Evolutionary conservation across 352 stramenopile species (phyloP).

Genomic region (Aphanomyces cochlioides): DNA sequence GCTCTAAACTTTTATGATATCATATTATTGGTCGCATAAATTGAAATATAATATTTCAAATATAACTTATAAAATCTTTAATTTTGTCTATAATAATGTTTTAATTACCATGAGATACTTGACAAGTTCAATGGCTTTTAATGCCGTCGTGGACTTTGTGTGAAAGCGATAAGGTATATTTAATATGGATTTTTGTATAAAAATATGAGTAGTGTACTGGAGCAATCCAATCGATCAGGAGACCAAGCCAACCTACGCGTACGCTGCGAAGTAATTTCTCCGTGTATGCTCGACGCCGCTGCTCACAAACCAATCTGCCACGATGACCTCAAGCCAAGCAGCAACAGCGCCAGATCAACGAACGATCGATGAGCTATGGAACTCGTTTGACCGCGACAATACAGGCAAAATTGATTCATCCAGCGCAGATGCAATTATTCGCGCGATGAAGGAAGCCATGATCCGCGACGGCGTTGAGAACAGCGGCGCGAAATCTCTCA

Average conservation of each 20-base stretch:
- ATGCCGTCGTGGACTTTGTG: too few relatives aligned
- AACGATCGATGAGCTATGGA: conserved; percentile 13
- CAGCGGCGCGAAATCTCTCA: conserved; percentile 9
- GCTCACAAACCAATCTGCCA: neutral
- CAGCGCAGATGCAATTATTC: neutral
- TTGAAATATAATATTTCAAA: too few relatives aligned
- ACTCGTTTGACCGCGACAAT: conserved; percentile 3
- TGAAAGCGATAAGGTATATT: too few relatives aligned
- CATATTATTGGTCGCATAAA: neutral
- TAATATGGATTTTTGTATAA: too few relatives aligned
- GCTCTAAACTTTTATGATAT: neutral
- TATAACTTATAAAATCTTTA: too few relatives aligned
- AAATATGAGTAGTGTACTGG: too few relatives aligned
- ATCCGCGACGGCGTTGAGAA: neutral
- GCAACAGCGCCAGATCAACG: neutral
- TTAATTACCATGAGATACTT: too few relatives aligned
- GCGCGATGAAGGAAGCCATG: conserved; percentile 16
- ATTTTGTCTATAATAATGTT: too few relatives aligned
- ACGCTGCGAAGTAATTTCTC: neutral
- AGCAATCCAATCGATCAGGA: too few relatives aligned
- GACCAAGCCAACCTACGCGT: too few relatives aligned
- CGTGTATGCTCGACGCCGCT: neutral
- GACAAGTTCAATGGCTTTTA: too few relatives aligned
- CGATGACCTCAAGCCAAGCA: neutral
- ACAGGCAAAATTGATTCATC: neutral